A percentile compares a stretch with the other conserved stretches of the same genome.
These are phyloP conservation scores for Wickerhamiella vanderwaltii DNA, from an alignment of 805 yeast genomes.

Conservation along the genomic window DNA sequence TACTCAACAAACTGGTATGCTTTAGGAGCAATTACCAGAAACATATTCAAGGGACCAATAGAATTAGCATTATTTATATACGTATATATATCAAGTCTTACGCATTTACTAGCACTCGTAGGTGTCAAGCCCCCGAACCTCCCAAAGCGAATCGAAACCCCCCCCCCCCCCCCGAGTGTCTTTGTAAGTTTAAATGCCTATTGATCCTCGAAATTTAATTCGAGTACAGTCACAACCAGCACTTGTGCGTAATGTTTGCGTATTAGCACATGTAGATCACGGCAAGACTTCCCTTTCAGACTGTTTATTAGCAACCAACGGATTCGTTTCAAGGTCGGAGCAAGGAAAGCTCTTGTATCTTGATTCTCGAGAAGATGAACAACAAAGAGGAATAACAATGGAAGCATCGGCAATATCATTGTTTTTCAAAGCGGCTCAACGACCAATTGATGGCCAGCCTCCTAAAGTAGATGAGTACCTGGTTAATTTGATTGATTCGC, in stretches of 20 bases:
- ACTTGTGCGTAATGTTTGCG: constrained; percentile 78
- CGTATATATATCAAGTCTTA: too few relatives aligned
- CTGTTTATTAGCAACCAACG: constrained; percentile 84
- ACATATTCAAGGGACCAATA: too few relatives aligned
- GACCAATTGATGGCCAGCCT: constrained; percentile 26
- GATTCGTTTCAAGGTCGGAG: constrained; percentile 84
- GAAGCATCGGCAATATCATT: constrained; percentile 90
- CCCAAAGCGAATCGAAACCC: neutral
- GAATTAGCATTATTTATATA: too few relatives aligned
- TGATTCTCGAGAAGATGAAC: constrained; percentile 94
- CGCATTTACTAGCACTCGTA: too few relatives aligned
- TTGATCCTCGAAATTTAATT: constrained; percentile 51
- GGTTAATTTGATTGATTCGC: constrained; percentile 89
- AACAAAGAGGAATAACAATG: constrained; percentile 93
- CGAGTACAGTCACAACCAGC: constrained; percentile 57
- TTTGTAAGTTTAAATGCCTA: too few relatives aligned
- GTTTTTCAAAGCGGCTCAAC: constrained; percentile 60
- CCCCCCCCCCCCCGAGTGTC: neutral
- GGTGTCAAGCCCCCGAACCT: neutral
- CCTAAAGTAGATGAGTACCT: constrained; percentile 54
- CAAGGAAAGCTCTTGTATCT: constrained; percentile 91
- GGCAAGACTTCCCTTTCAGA: constrained; percentile 95
- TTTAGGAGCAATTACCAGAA: constrained; percentile 12
- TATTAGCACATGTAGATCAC: constrained; percentile 96
- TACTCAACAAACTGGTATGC: constrained; percentile 18